Evolutionary conservation across 108 stramenopile genomes (phyloP), one percentile per base, ranked within the genome.

Genomic region (Cyclostephanos invisitatus): DNA sequence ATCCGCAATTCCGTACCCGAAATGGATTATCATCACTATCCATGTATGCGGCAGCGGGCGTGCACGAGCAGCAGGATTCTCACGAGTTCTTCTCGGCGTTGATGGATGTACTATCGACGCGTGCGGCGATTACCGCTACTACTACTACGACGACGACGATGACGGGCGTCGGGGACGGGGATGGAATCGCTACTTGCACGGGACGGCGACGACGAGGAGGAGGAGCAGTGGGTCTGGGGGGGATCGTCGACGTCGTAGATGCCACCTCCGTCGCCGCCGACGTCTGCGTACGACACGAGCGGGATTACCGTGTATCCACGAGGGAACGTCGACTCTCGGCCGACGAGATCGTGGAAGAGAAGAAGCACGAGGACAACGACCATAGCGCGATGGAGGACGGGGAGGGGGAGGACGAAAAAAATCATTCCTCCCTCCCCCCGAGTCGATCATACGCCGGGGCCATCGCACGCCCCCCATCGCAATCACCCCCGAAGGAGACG

Each of bases 51-150:
- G 20, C 40, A 7, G 67, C 72, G 27, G 70, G 70, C 35, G 64
- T 29, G 60, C 68, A 29, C 36, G 86, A 94, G 59, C 93, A 91
- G 67, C 93, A 94, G 70, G 93, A 94, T 72, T 88, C 93, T 4
- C 87, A 94, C 69, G 93, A 94, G 82, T 71, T 90, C 29, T 80
- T 94, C 53, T 75, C 81, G 29, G 86, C 90, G 5, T 62, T 94
- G 72, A 46, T 93, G 74, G 89, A 82, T 51, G 67, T 90, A 5
- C 70, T 93, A 15, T 77, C 75, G 9, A 22, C 40, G 32, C 76
- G 65, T 58, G 57, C 32, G 22, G n/a, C n/a, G n/a, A n/a, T n/a
- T n/a, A n/a, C n/a, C n/a, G n/a, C n/a, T n/a, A n/a, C n/a, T n/a
- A n/a, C n/a, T n/a, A n/a, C n/a, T n/a, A n/a, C n/a, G n/a, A n/a